phyloP scores from a whole-genome alignment of 2,329 filamentous ascomycete species.

The Cladobotryum mycophilum region DNA sequence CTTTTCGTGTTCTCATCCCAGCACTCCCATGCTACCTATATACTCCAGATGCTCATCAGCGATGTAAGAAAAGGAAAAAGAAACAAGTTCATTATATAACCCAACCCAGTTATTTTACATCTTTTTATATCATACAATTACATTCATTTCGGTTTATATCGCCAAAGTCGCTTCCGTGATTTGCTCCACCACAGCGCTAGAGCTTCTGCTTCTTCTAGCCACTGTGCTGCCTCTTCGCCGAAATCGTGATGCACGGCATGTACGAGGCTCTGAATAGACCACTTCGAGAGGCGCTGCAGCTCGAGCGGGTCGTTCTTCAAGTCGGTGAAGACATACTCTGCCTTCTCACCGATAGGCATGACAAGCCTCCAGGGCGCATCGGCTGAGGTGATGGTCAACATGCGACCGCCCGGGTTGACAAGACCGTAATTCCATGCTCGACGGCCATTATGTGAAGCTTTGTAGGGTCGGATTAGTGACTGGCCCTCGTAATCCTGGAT shows the following conservation, averaged over 20 bases:
- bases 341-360: slow-evolving; percentile 19
- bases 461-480: slow-evolving; percentile 24
- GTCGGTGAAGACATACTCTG: slow-evolving; percentile 28
- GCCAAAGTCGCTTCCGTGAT: background rate
- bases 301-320: slow-evolving; percentile 21
- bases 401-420: slow-evolving; percentile 21
- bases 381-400: slow-evolving; percentile 17
- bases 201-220: slow-evolving; percentile 27
- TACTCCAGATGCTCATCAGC: no score
- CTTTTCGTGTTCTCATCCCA: no score
- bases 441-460: background rate
- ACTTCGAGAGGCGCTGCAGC: slow-evolving; percentile 1
- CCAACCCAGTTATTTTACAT: no score
- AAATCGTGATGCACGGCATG: slow-evolving; percentile 16
- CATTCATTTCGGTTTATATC: background rate
- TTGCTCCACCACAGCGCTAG: slow-evolving; percentile 25
- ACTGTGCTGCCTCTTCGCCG: slow-evolving; percentile 23
- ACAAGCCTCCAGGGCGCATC: slow-evolving; percentile 18
- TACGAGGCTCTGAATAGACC: slow-evolving; percentile 14
- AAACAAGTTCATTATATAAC: no score
- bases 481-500: slow-evolving; percentile 30
- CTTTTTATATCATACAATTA: no score
- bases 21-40: no score
- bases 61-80: no score
- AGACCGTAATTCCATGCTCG: slow-evolving; percentile 21